A percentile compares a stretch with the other conserved stretches of the same genome.
phyloP scores from a whole-genome alignment of 345 rosid species.

The Noccaea bulbosa region DNA sequence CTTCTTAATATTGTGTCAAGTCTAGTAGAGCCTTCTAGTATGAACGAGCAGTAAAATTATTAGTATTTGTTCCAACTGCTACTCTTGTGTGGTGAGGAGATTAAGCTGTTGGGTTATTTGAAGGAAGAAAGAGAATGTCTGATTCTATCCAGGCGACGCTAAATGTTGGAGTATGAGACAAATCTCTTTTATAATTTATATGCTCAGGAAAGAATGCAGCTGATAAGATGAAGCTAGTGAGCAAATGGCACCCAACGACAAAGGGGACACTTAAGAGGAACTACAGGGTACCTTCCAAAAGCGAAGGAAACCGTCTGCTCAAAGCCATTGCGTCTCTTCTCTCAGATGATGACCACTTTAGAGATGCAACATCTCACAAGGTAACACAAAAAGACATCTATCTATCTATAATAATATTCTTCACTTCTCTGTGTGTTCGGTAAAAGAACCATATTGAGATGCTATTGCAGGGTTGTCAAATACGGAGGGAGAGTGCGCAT shows the following conservation, averaged over 20 bases:
- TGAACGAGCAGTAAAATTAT: neutral
- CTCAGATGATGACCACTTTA: conserved; percentile 87
- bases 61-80: neutral
- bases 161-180: conserved; percentile 16
- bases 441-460: neutral
- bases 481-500: conserved; percentile 91
- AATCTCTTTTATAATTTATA: conserved; percentile 4
- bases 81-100: neutral
- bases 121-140: neutral
- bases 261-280: conserved; percentile 89
- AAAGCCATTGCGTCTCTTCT: conserved; percentile 83
- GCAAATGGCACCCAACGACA: conserved; percentile 96
- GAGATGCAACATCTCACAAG: conserved; percentile 91
- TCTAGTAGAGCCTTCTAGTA: conserved; percentile 9
- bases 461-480: conserved; percentile 82
- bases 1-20: conserved; percentile 12
- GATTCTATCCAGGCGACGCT: neutral
- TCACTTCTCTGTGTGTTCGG: neutral
- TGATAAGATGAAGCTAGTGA: conserved; percentile 76
- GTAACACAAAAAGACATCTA: conserved; percentile 44
- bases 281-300: conserved; percentile 85
- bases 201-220: conserved; percentile 68
- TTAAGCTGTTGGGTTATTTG: neutral
- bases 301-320: conserved; percentile 82
- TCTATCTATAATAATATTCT: neutral